These are phyloP conservation scores for Cladorrhinum sp. DNA, from an alignment of 2,329 filamentous ascomycete genomes.

Conservation along the genomic window DNA sequence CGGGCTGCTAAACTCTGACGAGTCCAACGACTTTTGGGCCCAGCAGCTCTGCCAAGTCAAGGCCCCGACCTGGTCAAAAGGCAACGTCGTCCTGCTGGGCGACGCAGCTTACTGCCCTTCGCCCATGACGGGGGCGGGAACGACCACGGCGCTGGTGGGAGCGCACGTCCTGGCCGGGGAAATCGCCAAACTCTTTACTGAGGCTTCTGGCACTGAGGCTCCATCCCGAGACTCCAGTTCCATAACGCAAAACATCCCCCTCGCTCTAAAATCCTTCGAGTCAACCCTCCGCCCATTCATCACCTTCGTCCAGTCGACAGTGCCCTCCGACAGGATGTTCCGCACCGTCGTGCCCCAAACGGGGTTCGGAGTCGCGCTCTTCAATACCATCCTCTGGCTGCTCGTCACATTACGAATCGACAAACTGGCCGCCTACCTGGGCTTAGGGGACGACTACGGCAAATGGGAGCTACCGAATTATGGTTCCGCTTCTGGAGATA, in stretches of 20 bases:
- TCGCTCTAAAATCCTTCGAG: slow-evolving; percentile 44
- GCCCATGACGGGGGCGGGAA: slow-evolving; percentile 51
- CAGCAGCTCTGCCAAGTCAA: slow-evolving; percentile 45
- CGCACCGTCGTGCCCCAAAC: neutral
- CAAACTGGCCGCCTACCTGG: neutral
- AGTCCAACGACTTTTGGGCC: slow-evolving; percentile 46
- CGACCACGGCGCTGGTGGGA: slow-evolving; percentile 45
- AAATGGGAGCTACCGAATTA: slow-evolving; percentile 19
- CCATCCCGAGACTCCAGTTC: too few species aligned
- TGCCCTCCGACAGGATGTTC: slow-evolving; percentile 15
- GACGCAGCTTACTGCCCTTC: slow-evolving; percentile 53
- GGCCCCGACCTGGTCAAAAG: slow-evolving; percentile 40
- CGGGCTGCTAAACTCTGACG: slow-evolving; percentile 37
- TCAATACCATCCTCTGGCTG: slow-evolving; percentile 9
- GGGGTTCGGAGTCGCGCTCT: neutral
- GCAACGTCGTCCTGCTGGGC: slow-evolving; percentile 50
- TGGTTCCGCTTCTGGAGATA: neutral
- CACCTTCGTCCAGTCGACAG: slow-evolving; percentile 36
- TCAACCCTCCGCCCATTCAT: slow-evolving; percentile 44
- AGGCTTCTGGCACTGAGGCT: too few species aligned
- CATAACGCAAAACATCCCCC: too few species aligned
- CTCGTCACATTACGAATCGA: slow-evolving; percentile 1
- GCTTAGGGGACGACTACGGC: slow-evolving; percentile 1
- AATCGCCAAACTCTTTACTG: slow-evolving; percentile 23
- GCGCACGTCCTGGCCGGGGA: slow-evolving; percentile 59